Percentiles rank a stretch among this genome's conserved stretches.
Conservation (phyloP, 2,329 filamentous ascomycete genomes). For the Cyphellophora attinorum region DNA sequence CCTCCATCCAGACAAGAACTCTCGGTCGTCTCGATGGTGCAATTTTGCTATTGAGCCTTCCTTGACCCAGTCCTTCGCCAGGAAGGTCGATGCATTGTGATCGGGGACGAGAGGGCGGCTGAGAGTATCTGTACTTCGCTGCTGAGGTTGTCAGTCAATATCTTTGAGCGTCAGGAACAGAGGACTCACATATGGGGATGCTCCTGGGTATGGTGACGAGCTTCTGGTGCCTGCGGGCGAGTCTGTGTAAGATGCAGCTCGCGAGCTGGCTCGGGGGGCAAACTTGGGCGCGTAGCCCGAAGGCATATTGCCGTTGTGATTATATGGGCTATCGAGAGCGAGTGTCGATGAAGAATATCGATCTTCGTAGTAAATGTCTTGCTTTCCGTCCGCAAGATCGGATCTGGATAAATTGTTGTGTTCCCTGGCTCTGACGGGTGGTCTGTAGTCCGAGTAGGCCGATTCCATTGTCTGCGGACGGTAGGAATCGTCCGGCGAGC, state of each 20-base stretch:
- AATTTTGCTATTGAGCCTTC: slow-evolving; percentile 27
- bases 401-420: background rate
- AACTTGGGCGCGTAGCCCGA: slow-evolving; percentile 4
- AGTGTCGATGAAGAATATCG: background rate
- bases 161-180: slow-evolving; percentile 1
- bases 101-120: slow-evolving; percentile 23
- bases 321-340: background rate
- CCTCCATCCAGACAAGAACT: slow-evolving; percentile 28
- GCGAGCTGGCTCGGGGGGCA: slow-evolving; percentile 11
- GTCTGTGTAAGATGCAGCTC: slow-evolving; percentile 9
- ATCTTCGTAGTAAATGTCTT: background rate
- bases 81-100: slow-evolving; percentile 16
- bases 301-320: slow-evolving; percentile 1
- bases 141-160: slow-evolving; percentile 15
- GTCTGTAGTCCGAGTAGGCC: background rate
- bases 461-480: background rate
- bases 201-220: slow-evolving; percentile 21
- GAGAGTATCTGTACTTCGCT: slow-evolving; percentile 26
- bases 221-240: slow-evolving; percentile 14
- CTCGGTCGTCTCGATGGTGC: slow-evolving; percentile 26
- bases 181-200: background rate
- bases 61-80: slow-evolving; percentile 28
- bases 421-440: background rate
- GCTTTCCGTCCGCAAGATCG: background rate
- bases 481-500: too few species aligned